Base-by-base conservation (phyloP, 352 stramenopile species). In the Pythium pyrilobum region DNA sequence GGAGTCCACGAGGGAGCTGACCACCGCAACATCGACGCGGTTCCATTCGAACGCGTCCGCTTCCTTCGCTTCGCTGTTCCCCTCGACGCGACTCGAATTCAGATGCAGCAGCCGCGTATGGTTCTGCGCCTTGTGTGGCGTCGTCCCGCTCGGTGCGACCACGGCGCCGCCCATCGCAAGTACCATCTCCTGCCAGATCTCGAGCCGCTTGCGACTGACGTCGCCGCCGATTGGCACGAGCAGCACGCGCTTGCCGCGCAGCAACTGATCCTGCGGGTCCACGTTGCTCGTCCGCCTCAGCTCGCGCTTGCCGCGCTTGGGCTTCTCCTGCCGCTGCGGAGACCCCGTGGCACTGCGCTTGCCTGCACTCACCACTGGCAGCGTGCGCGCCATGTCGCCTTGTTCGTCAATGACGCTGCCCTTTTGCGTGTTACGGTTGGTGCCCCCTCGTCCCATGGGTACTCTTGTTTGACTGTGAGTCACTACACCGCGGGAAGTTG, bases 121-220 rank as follows among this genome's bases (percentile, higher is more conserved):
- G n/a, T 33, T 43, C 37, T 43, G 56, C 27, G 18, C 25, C 27
- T 62, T 62, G 23, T 54, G 20, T 15, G 49, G 33, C 15, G 52
- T 9, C 6, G 42, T 67, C 2, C 25, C n/a, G 0, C 16, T 23
- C 9, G 69, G 13, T 2, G 52, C 32, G 13, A 83, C 64, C 8
- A 85, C 58, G 13, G 4, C 63, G 13, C 76, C 76, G 25, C 77
- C 77, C 5, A 89, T 37, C 33, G 80, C 81, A 11, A 57, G 21
- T 8, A 89, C 61, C 52, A 89, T 72, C 25, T 80, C 62, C 24
- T 71, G 58, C 64, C 81, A 86, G 43, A 92, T 81, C 27, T 77
- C 68, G 23, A 88, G 51, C 28, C 79, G 72, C 38, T 77, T 85
- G 6, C 72, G 69, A 62, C 77, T 81, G 62, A 92, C 80, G 38